phyloP scores from a whole-genome alignment of 2,329 filamentous ascomycete species.

The Fusarium praegraminearum region DNA sequence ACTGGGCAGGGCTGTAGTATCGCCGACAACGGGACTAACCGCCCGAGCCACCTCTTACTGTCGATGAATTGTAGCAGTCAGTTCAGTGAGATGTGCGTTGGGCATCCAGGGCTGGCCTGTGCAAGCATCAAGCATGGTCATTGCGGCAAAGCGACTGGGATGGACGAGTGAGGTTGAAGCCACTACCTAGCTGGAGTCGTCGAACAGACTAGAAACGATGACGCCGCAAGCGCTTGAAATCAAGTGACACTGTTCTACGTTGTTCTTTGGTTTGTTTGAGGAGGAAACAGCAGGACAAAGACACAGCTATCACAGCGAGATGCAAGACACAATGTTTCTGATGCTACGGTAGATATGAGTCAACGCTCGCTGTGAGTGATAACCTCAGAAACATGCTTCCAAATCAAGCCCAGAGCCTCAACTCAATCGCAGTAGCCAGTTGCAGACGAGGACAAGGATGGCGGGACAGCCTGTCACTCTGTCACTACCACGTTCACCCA shows the following conservation, averaged over 20 bases:
- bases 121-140: conserved; percentile 35
- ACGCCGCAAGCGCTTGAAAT: conserved; percentile 18
- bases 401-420: conserved; percentile 28
- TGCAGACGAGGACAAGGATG: conserved; percentile 27
- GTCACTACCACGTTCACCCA: conserved; percentile 9
- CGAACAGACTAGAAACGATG: conserved; percentile 9
- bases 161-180: conserved; percentile 25
- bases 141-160: conserved; percentile 26
- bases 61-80: neutral
- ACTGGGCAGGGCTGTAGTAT: conserved; percentile 19
- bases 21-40: conserved; percentile 20
- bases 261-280: neutral
- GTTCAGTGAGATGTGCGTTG: conserved; percentile 18
- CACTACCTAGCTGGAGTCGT: conserved; percentile 8
- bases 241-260: conserved; percentile 9
- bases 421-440: conserved; percentile 24
- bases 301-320: neutral
- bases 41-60: neutral
- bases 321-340: neutral
- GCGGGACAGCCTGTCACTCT: conserved; percentile 10
- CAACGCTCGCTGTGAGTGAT: conserved; percentile 14
- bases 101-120: conserved; percentile 38
- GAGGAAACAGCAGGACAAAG: neutral
- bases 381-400: conserved; percentile 6
- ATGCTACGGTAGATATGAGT: conserved; percentile 24